phyloP scores from a whole-genome alignment of 495 filamentous ascomycete species.

The Neurospora sp. region DNA sequence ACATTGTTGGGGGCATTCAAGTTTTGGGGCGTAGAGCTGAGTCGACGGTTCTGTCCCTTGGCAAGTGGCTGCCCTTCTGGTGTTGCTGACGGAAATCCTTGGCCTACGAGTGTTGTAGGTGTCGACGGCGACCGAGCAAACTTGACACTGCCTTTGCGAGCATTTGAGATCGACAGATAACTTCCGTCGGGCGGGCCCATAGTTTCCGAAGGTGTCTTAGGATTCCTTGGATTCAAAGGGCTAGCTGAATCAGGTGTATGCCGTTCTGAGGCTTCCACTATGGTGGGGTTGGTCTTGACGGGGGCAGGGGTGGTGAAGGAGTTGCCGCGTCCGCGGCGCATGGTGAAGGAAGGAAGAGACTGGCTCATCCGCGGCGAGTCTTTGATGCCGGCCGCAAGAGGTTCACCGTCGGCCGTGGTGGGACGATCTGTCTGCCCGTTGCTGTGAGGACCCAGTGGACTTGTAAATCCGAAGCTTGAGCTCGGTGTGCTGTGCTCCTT shows the following conservation, averaged over 20 bases:
- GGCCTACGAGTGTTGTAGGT: slow-evolving; percentile 47
- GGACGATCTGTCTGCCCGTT: slow-evolving; percentile 1
- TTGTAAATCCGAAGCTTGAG: slow-evolving; percentile 35
- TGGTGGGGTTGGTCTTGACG: slow-evolving; percentile 3
- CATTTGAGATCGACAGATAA: slow-evolving; percentile 61
- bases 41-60: slow-evolving; percentile 18
- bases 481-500: slow-evolving; percentile 10
- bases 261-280: slow-evolving; percentile 8
- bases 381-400: not conserved
- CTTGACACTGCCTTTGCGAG: slow-evolving; percentile 25
- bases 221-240: slow-evolving; percentile 44
- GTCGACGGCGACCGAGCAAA: slow-evolving; percentile 52
- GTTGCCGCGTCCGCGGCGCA: slow-evolving; percentile 3
- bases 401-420: not conserved
- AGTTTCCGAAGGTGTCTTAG: slow-evolving; percentile 69
- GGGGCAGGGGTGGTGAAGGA: slow-evolving; percentile 11
- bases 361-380: slow-evolving; percentile 10
- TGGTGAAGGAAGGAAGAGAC: slow-evolving; percentile 12
- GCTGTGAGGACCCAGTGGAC: slow-evolving; percentile 13
- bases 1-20: slow-evolving; percentile 52
- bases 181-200: slow-evolving; percentile 74
- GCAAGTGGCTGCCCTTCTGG: not conserved
- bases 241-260: slow-evolving; percentile 36
- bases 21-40: slow-evolving; percentile 43
- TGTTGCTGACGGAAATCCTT: not conserved